Evolutionary conservation across 2,329 filamentous ascomycete genomes (phyloP).

Genomic region (Lojkania enalia): DNA sequence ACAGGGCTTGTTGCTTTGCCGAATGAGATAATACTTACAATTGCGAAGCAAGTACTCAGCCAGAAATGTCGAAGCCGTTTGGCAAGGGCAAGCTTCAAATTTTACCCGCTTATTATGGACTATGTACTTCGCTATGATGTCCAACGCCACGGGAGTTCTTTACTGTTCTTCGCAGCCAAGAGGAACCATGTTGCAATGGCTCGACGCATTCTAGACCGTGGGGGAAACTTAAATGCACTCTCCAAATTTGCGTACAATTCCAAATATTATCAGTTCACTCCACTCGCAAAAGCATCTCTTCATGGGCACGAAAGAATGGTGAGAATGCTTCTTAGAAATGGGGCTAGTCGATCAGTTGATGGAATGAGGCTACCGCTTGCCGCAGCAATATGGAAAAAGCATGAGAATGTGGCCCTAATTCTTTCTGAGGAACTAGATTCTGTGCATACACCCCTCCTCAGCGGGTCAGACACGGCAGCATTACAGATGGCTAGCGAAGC

Average conservation of each 20-base stretch:
- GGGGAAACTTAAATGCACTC: conserved; percentile 15
- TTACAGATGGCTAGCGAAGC: conserved; percentile 17
- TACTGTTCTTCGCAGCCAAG: conserved; percentile 16
- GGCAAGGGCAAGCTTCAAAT: conserved; percentile 12
- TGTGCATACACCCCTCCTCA: background rate
- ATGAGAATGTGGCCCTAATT: conserved; percentile 17
- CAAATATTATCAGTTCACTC: conserved; percentile 11
- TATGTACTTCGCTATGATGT: conserved; percentile 16
- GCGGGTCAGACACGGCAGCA: background rate
- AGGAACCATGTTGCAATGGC: conserved; percentile 16
- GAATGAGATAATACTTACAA: conserved; percentile 15
- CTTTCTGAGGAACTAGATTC: conserved; percentile 14
- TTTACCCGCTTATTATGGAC: conserved; percentile 15
- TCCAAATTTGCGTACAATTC: background rate
- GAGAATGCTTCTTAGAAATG: conserved; percentile 13
- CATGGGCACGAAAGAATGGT: conserved; percentile 15
- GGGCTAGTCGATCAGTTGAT: conserved; percentile 15
- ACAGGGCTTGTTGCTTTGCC: conserved; percentile 10
- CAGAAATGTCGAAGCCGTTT: conserved; percentile 13
- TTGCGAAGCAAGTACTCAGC: conserved; percentile 10
- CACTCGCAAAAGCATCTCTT: conserved; percentile 13
- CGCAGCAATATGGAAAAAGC: conserved; percentile 10
- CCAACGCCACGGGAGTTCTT: conserved; percentile 9
- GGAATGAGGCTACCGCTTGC: conserved; percentile 9
- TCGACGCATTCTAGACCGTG: conserved; percentile 12